Evolutionary conservation across 163 green algal species (phyloP).

Genomic region (Chloroidium sp.): DNA sequence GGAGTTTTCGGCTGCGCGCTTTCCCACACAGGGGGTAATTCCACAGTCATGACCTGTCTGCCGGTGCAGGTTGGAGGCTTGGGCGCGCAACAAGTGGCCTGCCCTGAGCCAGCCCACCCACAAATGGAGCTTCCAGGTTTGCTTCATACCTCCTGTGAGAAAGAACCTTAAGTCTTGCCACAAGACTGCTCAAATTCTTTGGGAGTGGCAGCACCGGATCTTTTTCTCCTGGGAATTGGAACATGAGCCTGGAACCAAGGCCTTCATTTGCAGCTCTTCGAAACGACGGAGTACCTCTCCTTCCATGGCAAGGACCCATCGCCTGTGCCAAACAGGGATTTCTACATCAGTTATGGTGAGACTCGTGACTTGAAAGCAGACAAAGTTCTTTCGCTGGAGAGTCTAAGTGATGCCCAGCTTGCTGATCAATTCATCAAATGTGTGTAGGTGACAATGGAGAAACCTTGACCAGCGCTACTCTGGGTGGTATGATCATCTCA

Average conservation of each 20-base stretch:
- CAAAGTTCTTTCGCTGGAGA: too few relatives aligned
- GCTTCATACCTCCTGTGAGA: too few relatives aligned
- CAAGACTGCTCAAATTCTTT: too few relatives aligned
- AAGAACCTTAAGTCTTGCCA: too few relatives aligned
- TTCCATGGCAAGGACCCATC: constrained; percentile 36
- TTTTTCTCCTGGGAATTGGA: too few relatives aligned
- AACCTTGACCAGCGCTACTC: constrained; percentile 49
- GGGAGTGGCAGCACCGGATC: too few relatives aligned
- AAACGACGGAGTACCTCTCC: constrained; percentile 32
- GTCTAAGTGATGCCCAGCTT: too few relatives aligned
- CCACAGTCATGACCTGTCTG: too few relatives aligned
- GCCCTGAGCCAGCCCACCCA: constrained; percentile 17
- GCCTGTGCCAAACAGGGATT: constrained; percentile 19
- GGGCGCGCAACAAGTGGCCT: constrained; percentile 19
- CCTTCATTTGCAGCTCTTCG: constrained; percentile 29
- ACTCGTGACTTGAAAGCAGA: too few relatives aligned
- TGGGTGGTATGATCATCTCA: constrained; percentile 48
- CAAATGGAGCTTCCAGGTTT: constrained; percentile 24
- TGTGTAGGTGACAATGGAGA: constrained; percentile 34
- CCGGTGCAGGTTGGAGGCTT: constrained; percentile 12
- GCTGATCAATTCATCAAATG: too few relatives aligned
- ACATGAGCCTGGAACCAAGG: background rate
- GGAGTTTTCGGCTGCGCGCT: too few relatives aligned
- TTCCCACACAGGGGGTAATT: background rate
- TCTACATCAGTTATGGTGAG: constrained; percentile 18